phyloP scores from a whole-genome alignment of 176 grass and related monocot genomes.

The Otatea glauca region DNA sequence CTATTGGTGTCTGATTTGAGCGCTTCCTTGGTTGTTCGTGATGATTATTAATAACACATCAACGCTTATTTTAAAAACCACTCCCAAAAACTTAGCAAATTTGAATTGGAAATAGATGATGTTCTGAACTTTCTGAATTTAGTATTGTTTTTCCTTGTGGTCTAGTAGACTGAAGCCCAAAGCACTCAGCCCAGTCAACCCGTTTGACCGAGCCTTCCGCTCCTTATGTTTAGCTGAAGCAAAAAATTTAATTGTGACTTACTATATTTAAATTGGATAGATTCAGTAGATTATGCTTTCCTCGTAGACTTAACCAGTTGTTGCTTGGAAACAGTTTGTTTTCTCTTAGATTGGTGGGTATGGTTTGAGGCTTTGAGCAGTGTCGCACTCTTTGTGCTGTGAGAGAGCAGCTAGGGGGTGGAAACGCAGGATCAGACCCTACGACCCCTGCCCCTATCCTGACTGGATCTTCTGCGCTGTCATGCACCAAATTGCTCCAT shows the following conservation, averaged over 20 bases:
- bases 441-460: neutral
- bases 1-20: neutral
- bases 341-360: slow-evolving; percentile 27
- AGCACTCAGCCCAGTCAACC: slow-evolving; percentile 35
- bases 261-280: neutral
- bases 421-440: slow-evolving; percentile 3
- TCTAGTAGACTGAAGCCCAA: neutral
- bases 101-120: neutral
- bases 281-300: neutral
- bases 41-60: neutral
- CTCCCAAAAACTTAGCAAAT: neutral
- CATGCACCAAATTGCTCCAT: neutral
- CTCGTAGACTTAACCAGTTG: slow-evolving; percentile 32
- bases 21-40: neutral
- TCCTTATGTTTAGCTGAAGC: neutral
- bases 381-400: slow-evolving; percentile 42
- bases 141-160: neutral
- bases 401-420: neutral
- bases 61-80: neutral
- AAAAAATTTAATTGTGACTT: neutral
- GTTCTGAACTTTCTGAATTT: neutral
- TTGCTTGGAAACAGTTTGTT: slow-evolving; percentile 30
- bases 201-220: slow-evolving; percentile 31
- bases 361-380: too few species aligned
- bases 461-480: neutral